Percentiles rank a stretch among this genome's conserved stretches.
These are phyloP conservation scores for Phlyctochytrium arcticum DNA, from an alignment of 192 early-diverging fungal genomes.

Conservation along the genomic window DNA sequence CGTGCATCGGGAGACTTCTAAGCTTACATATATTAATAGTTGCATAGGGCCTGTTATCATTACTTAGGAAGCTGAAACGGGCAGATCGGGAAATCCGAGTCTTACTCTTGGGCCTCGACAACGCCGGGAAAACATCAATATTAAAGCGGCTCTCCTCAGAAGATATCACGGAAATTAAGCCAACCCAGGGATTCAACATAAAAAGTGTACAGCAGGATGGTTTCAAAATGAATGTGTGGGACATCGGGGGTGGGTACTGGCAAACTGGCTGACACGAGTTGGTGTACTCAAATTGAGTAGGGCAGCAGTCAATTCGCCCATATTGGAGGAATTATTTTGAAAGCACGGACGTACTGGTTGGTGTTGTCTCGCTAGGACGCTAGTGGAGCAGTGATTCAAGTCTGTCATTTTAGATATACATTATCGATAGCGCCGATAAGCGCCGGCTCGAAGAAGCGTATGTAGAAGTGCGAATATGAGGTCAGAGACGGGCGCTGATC, in stretches of 20 bases:
- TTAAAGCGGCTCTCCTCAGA: slow-evolving; percentile 51
- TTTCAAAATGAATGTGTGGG: slow-evolving; percentile 61
- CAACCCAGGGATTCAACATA: slow-evolving; percentile 64
- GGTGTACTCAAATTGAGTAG: slow-evolving; percentile 14
- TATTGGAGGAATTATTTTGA: slow-evolving; percentile 67
- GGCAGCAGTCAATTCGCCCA: slow-evolving; percentile 52
- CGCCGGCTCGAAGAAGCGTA: slow-evolving; percentile 74
- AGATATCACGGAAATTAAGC: slow-evolving; percentile 55
- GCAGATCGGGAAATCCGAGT: slow-evolving; percentile 48
- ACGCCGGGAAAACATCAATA: slow-evolving; percentile 57
- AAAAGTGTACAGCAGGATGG: slow-evolving; percentile 54
- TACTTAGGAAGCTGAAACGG: slow-evolving; percentile 42
- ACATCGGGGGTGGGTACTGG: slow-evolving; percentile 45
- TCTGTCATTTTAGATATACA: slow-evolving; percentile 65
- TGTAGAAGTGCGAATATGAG: not conserved
- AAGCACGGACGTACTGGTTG: slow-evolving; percentile 50
- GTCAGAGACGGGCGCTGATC: not conserved
- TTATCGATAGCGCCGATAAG: slow-evolving; percentile 91
- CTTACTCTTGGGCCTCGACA: slow-evolving; percentile 58
- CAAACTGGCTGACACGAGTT: no score
- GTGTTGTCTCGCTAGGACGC: not conserved
- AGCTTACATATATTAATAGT: no score
- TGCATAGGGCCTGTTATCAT: slow-evolving; percentile 47
- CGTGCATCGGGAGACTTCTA: no score
- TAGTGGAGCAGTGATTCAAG: not conserved